Evolutionary conservation across 371 early-diverging fungal species (phyloP), one percentile per base, ranked within the genome.

Genomic region (Coemansia sp.): DNA sequence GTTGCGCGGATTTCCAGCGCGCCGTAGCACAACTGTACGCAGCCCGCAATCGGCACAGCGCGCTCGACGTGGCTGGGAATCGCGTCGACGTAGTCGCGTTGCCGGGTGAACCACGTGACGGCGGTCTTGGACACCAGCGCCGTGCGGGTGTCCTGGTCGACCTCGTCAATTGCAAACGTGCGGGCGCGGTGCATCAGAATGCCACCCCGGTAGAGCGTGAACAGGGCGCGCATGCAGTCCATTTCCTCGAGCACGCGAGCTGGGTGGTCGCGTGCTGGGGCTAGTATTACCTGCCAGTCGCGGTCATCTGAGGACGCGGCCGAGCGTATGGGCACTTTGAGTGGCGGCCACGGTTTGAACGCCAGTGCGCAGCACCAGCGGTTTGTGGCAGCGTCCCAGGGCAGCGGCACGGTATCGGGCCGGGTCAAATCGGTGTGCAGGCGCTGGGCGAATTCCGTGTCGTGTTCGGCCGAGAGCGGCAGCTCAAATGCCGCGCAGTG

Each of bases 401-500:
- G 36, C 53, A 76, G 35, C 26, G 48, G 48, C 8, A 47, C 48
- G 16, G n/a, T 16, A n/a, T 52, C 36, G 7, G 35, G 35, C 12
- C 36, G 35, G 14, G 14, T 6, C 35, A 52, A 14, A 14, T 31
- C 31, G 9, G 30, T 59, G 51, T 57, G 12, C 9, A 47, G 54
- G 34, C 51, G 47, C 40, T 51, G 16, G 4, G 50, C 43, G 63
- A 33, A 38, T 0, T 12, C 47, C 4, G 26, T 40, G 16, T 38
- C 30, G n/a, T 48, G 42, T 12, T 12, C 31, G 4, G 12, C 5
- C 2, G 42, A 41, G 16, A 80, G 48, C 0, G 75, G 71, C 30
- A 40, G 30, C 58, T 81, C 81, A 39, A 71, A 81, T 11, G 81
- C 81, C 2, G 81, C 81, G 30, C 81, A 81, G 10, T 72, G 78